phyloP scores from a whole-genome alignment of 2,329 filamentous ascomycete species.

The Sporothrix brunneoviolacea region DNA sequence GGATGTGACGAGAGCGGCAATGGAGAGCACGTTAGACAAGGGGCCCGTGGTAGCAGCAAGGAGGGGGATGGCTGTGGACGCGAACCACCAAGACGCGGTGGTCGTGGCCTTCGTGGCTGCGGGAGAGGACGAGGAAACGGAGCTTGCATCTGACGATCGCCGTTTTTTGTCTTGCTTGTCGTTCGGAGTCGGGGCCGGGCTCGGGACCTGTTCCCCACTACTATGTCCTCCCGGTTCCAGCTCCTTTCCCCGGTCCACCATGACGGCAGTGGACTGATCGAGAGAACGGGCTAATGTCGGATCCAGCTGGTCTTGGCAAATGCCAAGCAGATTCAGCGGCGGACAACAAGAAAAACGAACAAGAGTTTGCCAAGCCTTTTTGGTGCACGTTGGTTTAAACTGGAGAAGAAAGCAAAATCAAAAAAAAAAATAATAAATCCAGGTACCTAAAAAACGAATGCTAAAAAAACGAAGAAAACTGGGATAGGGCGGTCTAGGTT shows the following conservation, averaged over 20 bases:
- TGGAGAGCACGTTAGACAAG: slow-evolving; percentile 62
- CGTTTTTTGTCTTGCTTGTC: not conserved
- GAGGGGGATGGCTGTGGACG: slow-evolving; percentile 43
- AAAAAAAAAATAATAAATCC: no score
- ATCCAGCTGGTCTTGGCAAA: no score
- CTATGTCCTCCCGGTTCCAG: not conserved
- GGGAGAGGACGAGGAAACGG: no score
- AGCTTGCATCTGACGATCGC: no score
- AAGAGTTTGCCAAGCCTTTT: slow-evolving; percentile 1
- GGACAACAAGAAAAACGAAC: not conserved
- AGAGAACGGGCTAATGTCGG: no score
- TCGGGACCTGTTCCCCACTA: not conserved
- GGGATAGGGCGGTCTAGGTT: no score
- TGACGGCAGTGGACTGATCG: not conserved
- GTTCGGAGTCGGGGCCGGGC: not conserved
- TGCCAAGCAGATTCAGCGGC: not conserved
- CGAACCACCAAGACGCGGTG: slow-evolving; percentile 30
- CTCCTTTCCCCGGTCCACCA: not conserved
- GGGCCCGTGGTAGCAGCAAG: slow-evolving; percentile 63
- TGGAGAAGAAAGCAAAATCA: no score
- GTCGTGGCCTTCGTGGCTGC: no score
- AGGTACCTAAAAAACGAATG: no score
- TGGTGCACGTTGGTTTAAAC: no score
- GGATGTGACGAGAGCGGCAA: slow-evolving; percentile 58
- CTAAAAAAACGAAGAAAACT: no score